Conservation (phyloP, 2,329 filamentous ascomycete genomes). For the Myriangium duriaei region DNA sequence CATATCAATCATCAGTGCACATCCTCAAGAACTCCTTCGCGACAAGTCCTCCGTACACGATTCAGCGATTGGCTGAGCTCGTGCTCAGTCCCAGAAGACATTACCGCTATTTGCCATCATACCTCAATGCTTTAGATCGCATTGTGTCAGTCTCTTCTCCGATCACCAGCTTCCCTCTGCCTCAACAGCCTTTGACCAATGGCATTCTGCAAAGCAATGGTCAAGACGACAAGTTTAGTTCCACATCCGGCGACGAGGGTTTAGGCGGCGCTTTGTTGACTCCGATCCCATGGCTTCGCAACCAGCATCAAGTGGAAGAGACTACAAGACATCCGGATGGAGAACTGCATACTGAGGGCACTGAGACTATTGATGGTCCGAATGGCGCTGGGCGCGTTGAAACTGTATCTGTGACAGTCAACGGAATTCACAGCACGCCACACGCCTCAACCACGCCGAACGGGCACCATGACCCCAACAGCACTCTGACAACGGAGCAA, state of each 20-base stretch:
- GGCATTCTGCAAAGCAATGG: slow-evolving; percentile 37
- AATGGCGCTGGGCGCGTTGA: slow-evolving; percentile 69
- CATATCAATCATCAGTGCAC: slow-evolving; percentile 27
- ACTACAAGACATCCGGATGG: slow-evolving; percentile 13
- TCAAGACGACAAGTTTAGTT: slow-evolving; percentile 47
- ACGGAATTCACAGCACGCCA: slow-evolving; percentile 37
- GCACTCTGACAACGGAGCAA: slow-evolving; percentile 13
- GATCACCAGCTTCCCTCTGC: slow-evolving; percentile 70
- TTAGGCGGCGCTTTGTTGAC: slow-evolving; percentile 83
- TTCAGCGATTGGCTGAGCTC: slow-evolving; percentile 84
- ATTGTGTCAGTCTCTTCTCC: slow-evolving; percentile 81
- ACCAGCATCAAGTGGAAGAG: slow-evolving; percentile 21
- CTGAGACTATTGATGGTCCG: slow-evolving; percentile 68
- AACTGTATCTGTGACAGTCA: slow-evolving; percentile 65
- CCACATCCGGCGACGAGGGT: slow-evolving; percentile 66
- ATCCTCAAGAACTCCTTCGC: slow-evolving; percentile 46
- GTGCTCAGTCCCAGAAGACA: slow-evolving; percentile 62
- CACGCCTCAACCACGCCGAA: slow-evolving; percentile 18
- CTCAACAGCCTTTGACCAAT: slow-evolving; percentile 38
- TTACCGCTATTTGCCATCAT: slow-evolving; percentile 71
- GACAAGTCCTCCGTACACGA: slow-evolving; percentile 71
- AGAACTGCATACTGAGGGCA: slow-evolving; percentile 59
- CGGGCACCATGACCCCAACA: not conserved
- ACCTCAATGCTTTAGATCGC: slow-evolving; percentile 81
- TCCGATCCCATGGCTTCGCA: slow-evolving; percentile 75